These are phyloP conservation scores for Cytospora mali DNA, from an alignment of 2,329 filamentous ascomycete species.

Conservation along the genomic window DNA sequence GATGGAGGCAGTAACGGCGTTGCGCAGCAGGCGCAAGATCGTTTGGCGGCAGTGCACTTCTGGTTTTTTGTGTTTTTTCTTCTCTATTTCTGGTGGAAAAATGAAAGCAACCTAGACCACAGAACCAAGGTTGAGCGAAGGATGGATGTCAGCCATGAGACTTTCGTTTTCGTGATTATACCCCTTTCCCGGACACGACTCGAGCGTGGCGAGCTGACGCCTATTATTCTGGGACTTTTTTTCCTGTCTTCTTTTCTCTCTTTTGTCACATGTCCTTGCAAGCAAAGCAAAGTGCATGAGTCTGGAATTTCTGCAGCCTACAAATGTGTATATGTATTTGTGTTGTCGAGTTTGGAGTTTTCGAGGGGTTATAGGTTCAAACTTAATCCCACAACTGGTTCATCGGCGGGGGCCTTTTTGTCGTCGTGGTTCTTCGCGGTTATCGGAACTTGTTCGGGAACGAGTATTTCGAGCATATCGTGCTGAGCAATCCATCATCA, in stretches of 20 bases:
- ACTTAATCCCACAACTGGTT: not conserved
- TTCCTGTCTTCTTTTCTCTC: constrained; percentile 7
- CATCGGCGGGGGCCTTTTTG: not conserved
- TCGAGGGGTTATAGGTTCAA: constrained; percentile 16
- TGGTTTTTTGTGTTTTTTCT: not conserved
- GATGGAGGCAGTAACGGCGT: not conserved
- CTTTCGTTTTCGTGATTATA: constrained; percentile 25
- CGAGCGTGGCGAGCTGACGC: not conserved
- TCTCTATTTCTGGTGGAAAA: not conserved
- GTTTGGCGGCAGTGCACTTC: not conserved
- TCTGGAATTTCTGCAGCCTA: not conserved
- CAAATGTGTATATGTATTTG: constrained; percentile 17
- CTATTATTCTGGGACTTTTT: not conserved
- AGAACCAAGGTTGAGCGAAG: not conserved
- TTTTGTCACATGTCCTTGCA: constrained; percentile 4
- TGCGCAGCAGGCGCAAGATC: not conserved
- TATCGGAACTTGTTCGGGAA: constrained; percentile 1
- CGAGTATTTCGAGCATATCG: constrained; percentile 9
- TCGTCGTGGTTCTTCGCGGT: not conserved
- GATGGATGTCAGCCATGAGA: not conserved
- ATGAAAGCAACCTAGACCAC: not conserved
- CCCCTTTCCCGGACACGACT: constrained; percentile 11
- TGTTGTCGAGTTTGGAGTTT: constrained; percentile 19
- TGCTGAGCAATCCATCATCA: constrained; percentile 17
- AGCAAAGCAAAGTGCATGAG: not conserved